Percentiles rank a stretch among this genome's conserved stretches.
Conservation (phyloP, 139 green algal genomes). For the Astrephomene gubernaculifera region DNA sequence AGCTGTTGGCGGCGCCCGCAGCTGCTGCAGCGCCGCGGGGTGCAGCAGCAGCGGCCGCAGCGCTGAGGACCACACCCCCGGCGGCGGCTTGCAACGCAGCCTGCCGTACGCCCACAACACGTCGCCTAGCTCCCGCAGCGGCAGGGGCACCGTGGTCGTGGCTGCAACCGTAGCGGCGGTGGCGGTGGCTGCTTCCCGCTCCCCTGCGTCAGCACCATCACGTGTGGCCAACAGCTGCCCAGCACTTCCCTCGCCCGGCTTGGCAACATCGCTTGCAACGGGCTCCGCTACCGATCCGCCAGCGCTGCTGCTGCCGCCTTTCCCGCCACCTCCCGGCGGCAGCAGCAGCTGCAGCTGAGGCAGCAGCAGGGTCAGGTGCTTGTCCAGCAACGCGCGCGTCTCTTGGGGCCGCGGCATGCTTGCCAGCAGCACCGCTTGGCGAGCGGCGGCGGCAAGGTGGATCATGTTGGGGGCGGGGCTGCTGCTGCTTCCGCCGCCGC, state of each 20-base stretch:
- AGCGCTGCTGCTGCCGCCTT: not conserved
- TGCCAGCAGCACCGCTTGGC: constrained; percentile 35
- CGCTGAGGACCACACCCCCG: not conserved
- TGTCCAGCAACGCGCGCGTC: not conserved
- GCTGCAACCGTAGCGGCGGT: not conserved
- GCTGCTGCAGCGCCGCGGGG: not conserved
- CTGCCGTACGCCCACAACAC: constrained; percentile 40
- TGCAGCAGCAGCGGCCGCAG: constrained; percentile 17
- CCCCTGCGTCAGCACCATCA: not conserved
- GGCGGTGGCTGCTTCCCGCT: not conserved
- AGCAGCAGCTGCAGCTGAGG: not conserved
- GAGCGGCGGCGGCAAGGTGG: constrained; percentile 25
- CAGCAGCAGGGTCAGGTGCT: not conserved
- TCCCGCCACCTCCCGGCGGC: not conserved
- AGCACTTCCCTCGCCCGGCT: not conserved
- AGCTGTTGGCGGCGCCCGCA: not conserved
- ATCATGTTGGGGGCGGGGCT: constrained; percentile 8
- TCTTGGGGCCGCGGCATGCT: not conserved
- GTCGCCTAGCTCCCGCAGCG: constrained; percentile 25
- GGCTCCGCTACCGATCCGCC: not conserved
- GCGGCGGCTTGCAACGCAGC: constrained; percentile 9
- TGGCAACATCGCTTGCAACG: not conserved
- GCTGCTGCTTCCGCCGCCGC: not conserved
- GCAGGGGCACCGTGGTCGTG: not conserved
- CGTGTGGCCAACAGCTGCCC: not conserved